Evolutionary conservation across 495 filamentous ascomycete genomes (phyloP), one percentile per base, ranked within the genome.

Genomic region (Thozetella sp.): DNA sequence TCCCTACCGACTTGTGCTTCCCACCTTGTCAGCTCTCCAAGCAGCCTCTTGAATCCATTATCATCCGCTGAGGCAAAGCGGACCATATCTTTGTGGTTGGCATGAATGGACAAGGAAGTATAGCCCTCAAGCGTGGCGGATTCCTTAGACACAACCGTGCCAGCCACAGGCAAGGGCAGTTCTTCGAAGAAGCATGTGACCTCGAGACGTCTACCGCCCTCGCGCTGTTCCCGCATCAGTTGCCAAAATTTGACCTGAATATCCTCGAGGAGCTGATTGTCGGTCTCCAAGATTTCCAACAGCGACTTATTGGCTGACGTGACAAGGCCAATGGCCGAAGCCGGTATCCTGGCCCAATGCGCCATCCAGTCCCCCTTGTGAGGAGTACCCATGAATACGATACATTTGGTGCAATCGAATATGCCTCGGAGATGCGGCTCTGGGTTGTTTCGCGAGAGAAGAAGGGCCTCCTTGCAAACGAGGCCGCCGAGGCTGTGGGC

Each of bases 401-500:
- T 46, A 0, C 66, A 63, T 10, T 24, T 22, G 0, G 57, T 59
- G 22, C 51, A 40, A 30, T 52, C 61, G 56, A 59, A 53, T 26
- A 66, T 55, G 15, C 53, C 48, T 27, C 64, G 54, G 2, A 66
- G 59, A 60, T 71, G 34, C 51, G 53, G 27, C n/a, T 61, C 40
- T 13, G 50, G 22, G 50, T 13, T 56, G 1, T 30, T 24, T 48
- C 27, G 25, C n/a, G 58, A 45, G 9, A 27, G 25, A 20, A 43
- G 50, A 55, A 67, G 30, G 20, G 67, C 67, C 53, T 75, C 71
- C 56, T 76, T 76, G 56, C 70, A 61, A 0, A 76, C 60, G 30
- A 78, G 72, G 0, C 75, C 74, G 17, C 74, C 75, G 1, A 76
- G 50, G 54, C 74, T 78, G 57, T 78, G 74, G 40, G 68, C 70